Percentiles rank a stretch among this genome's conserved stretches.
Conservation (phyloP, 331 rosid species). For the Quercus phellos region DNA sequence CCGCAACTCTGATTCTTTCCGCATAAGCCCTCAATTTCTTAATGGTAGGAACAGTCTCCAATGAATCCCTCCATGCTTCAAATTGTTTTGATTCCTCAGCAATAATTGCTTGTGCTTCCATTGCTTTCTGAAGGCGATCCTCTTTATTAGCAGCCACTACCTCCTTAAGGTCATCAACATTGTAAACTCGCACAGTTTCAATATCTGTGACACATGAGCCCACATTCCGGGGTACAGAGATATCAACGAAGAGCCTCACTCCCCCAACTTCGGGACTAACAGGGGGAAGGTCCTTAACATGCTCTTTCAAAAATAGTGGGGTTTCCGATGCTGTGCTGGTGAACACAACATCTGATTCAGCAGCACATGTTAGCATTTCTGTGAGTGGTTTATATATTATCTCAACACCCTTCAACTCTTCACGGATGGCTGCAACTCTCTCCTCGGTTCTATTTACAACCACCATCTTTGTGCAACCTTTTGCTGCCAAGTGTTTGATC, state of each 20-base stretch:
- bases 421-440: slow-evolving; percentile 67
- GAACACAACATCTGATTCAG: slow-evolving; percentile 77
- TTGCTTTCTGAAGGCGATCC: slow-evolving; percentile 82
- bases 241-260: slow-evolving; percentile 66
- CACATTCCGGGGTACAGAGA: slow-evolving; percentile 90
- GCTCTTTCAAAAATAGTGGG: slow-evolving; percentile 68
- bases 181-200: slow-evolving; percentile 58
- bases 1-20: slow-evolving; percentile 82
- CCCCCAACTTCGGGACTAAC: slow-evolving; percentile 60
- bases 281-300: slow-evolving; percentile 67
- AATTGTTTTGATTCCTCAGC: slow-evolving; percentile 86
- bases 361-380: slow-evolving; percentile 65
- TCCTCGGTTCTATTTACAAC: slow-evolving; percentile 89
- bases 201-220: slow-evolving; percentile 69
- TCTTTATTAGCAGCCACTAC: slow-evolving; percentile 99
- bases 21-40: slow-evolving; percentile 96
- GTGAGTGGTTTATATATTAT: slow-evolving; percentile 79
- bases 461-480: slow-evolving; percentile 83
- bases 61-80: slow-evolving; percentile 94
- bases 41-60: slow-evolving; percentile 97
- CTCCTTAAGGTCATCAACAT: slow-evolving; percentile 92
- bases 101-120: slow-evolving; percentile 90
- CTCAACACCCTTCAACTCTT: slow-evolving; percentile 66
- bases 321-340: slow-evolving; percentile 91
- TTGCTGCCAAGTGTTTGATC: slow-evolving; percentile 89